These are phyloP conservation scores for Bruguiera parviflora DNA, from an alignment of 345 rosid species.

Conservation along the genomic window DNA sequence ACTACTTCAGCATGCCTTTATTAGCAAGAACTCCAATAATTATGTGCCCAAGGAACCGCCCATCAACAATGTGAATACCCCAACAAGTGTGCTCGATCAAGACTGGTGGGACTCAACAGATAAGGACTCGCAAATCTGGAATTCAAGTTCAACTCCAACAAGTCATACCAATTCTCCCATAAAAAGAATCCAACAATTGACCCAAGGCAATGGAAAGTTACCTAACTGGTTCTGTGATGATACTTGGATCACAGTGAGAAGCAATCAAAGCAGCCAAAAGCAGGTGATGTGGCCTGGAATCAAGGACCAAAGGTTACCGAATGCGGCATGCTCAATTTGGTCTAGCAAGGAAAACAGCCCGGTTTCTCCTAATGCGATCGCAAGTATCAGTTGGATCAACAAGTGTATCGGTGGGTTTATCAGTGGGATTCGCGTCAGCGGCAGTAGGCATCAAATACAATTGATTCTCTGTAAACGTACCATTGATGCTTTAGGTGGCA, in stretches of 20 bases:
- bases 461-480: constrained; percentile 3
- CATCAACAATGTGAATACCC: constrained; percentile 18
- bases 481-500: not conserved
- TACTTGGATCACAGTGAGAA: constrained; percentile 48
- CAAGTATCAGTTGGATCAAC: not conserved
- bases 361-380: not conserved
- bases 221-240: constrained; percentile 38
- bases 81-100: constrained; percentile 40
- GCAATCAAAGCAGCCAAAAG: constrained; percentile 14
- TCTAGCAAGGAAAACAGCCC: constrained; percentile 9
- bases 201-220: constrained; percentile 3
- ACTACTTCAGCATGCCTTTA: constrained; percentile 44
- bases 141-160: not conserved
- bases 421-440: not conserved
- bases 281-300: not conserved
- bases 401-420: not conserved
- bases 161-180: constrained; percentile 9
- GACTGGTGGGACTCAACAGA: constrained; percentile 33
- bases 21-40: constrained; percentile 4
- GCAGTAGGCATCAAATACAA: not conserved
- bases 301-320: not conserved
- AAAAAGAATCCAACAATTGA: constrained; percentile 38
- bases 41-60: not conserved
- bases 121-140: constrained; percentile 9
- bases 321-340: not conserved